Base-by-base conservation (phyloP, 2,329 filamentous ascomycete genomes). In the Botrytis deweyae region DNA sequence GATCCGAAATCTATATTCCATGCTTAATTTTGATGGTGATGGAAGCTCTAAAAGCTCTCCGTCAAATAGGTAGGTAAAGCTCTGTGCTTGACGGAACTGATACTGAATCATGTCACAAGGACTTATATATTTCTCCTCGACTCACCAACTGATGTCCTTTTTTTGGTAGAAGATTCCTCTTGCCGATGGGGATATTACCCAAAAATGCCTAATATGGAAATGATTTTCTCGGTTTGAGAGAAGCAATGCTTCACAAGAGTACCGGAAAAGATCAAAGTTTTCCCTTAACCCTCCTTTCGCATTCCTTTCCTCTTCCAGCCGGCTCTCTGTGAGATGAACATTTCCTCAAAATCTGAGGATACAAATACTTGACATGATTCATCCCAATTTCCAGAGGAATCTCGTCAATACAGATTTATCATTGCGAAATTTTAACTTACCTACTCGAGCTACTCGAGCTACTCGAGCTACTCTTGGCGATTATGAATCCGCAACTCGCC, bases 61-160 rank as follows among this genome's bases (percentile, higher is more conserved):
- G 16, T 58, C 7, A 58, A 29, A 58, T 29, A 18, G n/a, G 7
- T 29, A 58, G 25, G 49, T 52, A 55, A n/a, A 58, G 52, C 52
- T 29, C 14, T 58, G 52, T 58, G n/a, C n/a, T 29, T 58, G 36
- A 40, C 18, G 22, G 25, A n/a, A 63, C 25, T 1, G 6, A n/a
- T n/a, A n/a, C 52, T 63, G 61, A 42, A 63, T n/a, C 12, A 63
- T 63, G 22, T 42, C 61, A 42, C 36, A 63, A n/a, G 61, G 61
- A n/a, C 22, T 42, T 14, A 40, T 63, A 16, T 40, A 42, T 63
- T 63, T 63, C 25, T 42, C 61, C 36, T 63, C 36, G 61, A 63
- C 61, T 25, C 36, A 42, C 36, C 36, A 40, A 40, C 38, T n/a
- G 38, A 63, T 42, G 14, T 63, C 25, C 16, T 63, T 58, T 33